Evolutionary conservation across 164 flowering plant species (phyloP), one percentile per base, ranked within the genome.

Genomic region (Santalum album): DNA sequence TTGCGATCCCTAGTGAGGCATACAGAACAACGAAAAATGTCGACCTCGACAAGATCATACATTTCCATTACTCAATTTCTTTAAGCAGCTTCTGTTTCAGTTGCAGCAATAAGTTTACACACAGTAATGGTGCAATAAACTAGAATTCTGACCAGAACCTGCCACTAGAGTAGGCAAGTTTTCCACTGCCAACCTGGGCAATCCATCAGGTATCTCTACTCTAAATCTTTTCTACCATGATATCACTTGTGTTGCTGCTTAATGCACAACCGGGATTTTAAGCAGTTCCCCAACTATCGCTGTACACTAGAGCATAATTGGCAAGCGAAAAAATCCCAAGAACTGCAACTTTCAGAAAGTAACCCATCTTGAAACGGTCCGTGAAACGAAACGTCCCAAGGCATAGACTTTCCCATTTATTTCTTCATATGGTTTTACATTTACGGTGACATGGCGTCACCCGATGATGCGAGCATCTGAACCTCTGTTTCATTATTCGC

Each of bases 131-230:
- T 42, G 45, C 20, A 3, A 42, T 18, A 1, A 17, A 42, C 16
- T 17, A 42, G 16, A n/a, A 42, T 42, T 42, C 34, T 42, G 45
- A 42, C 45, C 45, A 42, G 45, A 42, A 17, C 5, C 45, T 42
- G 45, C 45, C 45, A 42, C 45, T 16, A 42, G 45, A 42, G 45
- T 16, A 42, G 45, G 45, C 45, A 42, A 17, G 45, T 42, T 42
- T 42, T 18, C 45, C 45, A 42, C 9, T n/a, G 45, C 45, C 45
- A 42, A 42, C 45, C 45, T 42, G 45, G 45, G 45, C 45, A 42
- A 18, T 20, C 45, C 12, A 4, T 18, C 2, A 2, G 5, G 2
- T n/a, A 12, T 42, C 7, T 17, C 19, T 42, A 42, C 16, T n/a
- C 45, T 42, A 42, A n/a, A 16, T 42, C 45, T 3, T 42, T 42